These are phyloP conservation scores for Daldinia sp. DNA, from an alignment of 2,329 filamentous ascomycete species.

Conservation along the genomic window DNA sequence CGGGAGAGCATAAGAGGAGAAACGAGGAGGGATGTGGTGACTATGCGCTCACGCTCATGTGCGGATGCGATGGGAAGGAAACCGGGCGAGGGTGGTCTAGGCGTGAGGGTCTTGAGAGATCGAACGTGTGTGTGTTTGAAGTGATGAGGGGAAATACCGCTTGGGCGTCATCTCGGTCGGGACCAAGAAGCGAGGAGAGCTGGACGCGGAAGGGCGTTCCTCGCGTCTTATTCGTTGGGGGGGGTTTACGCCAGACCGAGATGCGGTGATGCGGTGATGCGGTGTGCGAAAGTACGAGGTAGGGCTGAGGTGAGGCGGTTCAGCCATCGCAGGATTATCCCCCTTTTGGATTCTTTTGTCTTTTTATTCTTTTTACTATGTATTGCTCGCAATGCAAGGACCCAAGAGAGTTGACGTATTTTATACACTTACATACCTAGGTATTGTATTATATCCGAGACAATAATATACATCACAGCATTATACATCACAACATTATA, in stretches of 20 bases:
- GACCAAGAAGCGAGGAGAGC: background rate
- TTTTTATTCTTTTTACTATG: background rate
- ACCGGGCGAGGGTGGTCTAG: background rate
- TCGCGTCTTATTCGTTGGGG: background rate
- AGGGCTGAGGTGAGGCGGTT: slow-evolving; percentile 10
- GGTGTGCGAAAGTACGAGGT: too few relatives aligned
- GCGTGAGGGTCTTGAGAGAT: background rate
- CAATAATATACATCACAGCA: too few relatives aligned
- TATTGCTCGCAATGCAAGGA: too few relatives aligned
- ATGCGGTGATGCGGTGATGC: background rate
- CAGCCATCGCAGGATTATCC: background rate
- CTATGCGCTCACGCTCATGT: background rate
- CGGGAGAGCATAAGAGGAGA: too few relatives aligned
- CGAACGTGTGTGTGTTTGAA: too few relatives aligned
- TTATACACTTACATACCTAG: background rate
- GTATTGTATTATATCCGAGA: too few relatives aligned
- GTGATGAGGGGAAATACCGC: background rate
- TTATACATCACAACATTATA: too few relatives aligned
- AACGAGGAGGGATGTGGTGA: background rate
- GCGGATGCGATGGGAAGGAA: too few relatives aligned
- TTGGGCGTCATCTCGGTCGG: background rate
- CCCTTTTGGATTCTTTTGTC: background rate
- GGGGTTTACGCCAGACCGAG: background rate
- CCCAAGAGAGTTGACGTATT: too few relatives aligned
- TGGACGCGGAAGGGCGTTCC: background rate